Percentiles rank a stretch among this genome's conserved stretches.
Evolutionary conservation across 129 eudicot species (phyloP).

Genomic region (Flaveria robusta): DNA sequence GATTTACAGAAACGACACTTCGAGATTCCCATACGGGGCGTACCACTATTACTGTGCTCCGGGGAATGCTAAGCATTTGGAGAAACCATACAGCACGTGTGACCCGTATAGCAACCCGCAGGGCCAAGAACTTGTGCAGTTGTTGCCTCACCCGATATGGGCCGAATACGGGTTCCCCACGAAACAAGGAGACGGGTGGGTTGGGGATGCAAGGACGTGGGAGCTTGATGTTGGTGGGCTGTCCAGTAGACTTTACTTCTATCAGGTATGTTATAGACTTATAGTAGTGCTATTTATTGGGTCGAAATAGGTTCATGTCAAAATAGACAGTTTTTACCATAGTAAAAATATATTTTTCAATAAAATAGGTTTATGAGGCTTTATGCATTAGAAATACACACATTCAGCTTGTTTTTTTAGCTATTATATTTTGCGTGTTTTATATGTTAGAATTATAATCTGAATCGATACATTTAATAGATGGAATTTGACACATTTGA

Average conservation of each 20-base stretch:
- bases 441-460: not conserved
- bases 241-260: slow-evolving; percentile 72
- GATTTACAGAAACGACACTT: slow-evolving; percentile 66
- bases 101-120: slow-evolving; percentile 94
- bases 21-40: slow-evolving; percentile 73
- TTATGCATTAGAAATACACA: not conserved
- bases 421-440: not conserved
- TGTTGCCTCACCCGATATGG: slow-evolving; percentile 93
- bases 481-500: not conserved
- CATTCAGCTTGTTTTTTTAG: not conserved
- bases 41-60: slow-evolving; percentile 90
- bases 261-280: slow-evolving; percentile 72
- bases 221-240: slow-evolving; percentile 85
- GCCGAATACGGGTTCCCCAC: slow-evolving; percentile 78
- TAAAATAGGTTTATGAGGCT: not conserved
- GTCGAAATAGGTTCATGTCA: not conserved
- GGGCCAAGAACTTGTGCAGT: slow-evolving; percentile 82
- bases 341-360: not conserved
- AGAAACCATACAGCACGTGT: slow-evolving; percentile 57
- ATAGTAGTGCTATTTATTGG: not conserved
- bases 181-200: slow-evolving; percentile 79
- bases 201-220: slow-evolving; percentile 76
- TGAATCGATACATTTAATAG: not conserved
- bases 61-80: slow-evolving; percentile 70
- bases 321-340: not conserved